These are phyloP conservation scores for Termitomyces sp. DNA, from an alignment of 768 basidiomycete genomes.

Conservation along the genomic window DNA sequence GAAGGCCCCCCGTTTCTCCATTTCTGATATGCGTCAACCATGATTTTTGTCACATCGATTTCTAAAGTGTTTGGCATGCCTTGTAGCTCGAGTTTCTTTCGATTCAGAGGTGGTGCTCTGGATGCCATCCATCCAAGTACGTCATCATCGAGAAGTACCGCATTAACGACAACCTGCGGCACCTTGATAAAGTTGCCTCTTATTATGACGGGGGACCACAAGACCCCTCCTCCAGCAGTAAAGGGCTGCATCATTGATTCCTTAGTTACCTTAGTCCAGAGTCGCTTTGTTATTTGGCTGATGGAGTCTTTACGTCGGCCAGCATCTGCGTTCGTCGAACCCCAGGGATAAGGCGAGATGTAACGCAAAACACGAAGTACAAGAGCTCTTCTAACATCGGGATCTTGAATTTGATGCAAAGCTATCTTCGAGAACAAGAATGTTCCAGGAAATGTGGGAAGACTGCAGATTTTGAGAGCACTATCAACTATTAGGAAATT, in stretches of 20 bases:
- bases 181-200: constrained; percentile 20
- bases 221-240: constrained; percentile 56
- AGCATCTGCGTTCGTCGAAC: constrained; percentile 59
- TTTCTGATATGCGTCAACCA: constrained; percentile 15
- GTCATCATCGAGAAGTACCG: constrained; percentile 10
- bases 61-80: constrained; percentile 25
- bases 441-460: constrained; percentile 48
- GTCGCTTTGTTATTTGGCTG: constrained; percentile 38
- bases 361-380: constrained; percentile 62
- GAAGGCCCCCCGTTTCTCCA: constrained; percentile 17
- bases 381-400: constrained; percentile 35
- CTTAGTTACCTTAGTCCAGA: constrained; percentile 42
- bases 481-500: constrained; percentile 35
- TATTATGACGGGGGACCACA: constrained; percentile 56
- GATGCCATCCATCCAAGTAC: constrained; percentile 58
- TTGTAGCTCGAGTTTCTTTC: constrained; percentile 23
- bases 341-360: constrained; percentile 76
- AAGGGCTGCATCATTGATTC: constrained; percentile 30
- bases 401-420: constrained; percentile 30
- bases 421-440: constrained; percentile 39
- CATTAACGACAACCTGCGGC: constrained; percentile 7
- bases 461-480: constrained; percentile 29
- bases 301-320: constrained; percentile 46
- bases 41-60: constrained; percentile 38
- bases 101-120: constrained; percentile 47